Evolutionary conservation across 768 basidiomycete species (phyloP), one percentile per base, ranked within the genome.

Genomic region (Strobilomyces echinocephalus): DNA sequence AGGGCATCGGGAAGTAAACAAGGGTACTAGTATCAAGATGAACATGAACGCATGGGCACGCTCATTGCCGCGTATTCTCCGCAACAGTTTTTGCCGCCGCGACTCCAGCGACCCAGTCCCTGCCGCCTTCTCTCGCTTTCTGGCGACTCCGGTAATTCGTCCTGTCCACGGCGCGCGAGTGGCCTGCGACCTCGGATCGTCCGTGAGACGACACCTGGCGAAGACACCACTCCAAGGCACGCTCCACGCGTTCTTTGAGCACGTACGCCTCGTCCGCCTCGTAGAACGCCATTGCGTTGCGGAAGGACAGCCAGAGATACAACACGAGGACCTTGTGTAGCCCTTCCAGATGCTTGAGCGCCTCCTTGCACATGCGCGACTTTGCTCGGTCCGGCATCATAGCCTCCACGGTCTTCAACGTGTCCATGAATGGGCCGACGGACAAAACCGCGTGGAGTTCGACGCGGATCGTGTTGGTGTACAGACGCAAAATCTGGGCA

Each of bases 251-350:
- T 12, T 64, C 64, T 65, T 92, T 90, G 42, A 91, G 61, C 15
- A 64, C 70, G 12, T 68, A 58, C 2, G 83, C 87, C 26, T 71
- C 67, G 7, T 72, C 65, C 31, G 77, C 72, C n/a, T 87, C 75
- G 5, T 78, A 69, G 66, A 88, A 97, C 8, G 83, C 75, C 49
- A 91, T 74, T 0, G 81, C 76, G 53, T 81, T 76, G 36, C 94
- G 84, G 66, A 81, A 84, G 18, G 77, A 75, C 58, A 94, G 75
- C 95, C 95, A 99, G 46, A 92, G 73, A 69, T 97, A 97, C 20
- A 87, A 60, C 14, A 86, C 83, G 28, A 91, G 62, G 30, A 81
- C 72, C 61, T 86, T 87, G 71, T 99, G 93, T 55, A 91, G 70
- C 6, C 78, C 74, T 69, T 97, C 95, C 43, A 97, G 69, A n/a